Evolutionary conservation across 75 land plant genomes (phyloP).

Genomic region (Selaginella tamariscina): DNA sequence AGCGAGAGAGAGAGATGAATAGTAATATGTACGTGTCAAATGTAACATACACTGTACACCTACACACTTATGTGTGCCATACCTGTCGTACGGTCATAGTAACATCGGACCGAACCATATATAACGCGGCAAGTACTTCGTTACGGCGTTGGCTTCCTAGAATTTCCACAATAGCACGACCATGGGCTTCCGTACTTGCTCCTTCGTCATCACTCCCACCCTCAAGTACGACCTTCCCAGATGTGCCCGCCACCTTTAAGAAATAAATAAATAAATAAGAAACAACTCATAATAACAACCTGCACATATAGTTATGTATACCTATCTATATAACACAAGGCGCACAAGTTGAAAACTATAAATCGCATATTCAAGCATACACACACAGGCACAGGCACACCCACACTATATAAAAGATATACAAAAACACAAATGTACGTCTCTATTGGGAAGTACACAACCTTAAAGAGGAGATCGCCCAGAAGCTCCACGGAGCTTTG

Average conservation of each 20-base stretch:
- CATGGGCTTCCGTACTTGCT: conserved; percentile 98
- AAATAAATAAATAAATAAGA: neutral
- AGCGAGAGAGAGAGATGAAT: too few relatives aligned
- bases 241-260: conserved; percentile 92
- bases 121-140: conserved; percentile 96
- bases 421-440: neutral
- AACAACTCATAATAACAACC: neutral
- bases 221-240: conserved; percentile 92
- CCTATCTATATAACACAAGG: neutral
- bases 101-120: conserved; percentile 97
- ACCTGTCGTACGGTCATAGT: conserved; percentile 96
- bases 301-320: neutral
- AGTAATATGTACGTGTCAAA: too few relatives aligned
- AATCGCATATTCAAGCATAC: neutral
- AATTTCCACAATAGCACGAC: conserved; percentile 90
- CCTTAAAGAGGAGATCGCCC: conserved; percentile 97
- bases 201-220: conserved; percentile 99
- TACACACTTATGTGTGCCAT: neutral
- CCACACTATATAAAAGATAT: neutral
- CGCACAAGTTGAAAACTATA: neutral
- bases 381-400: too few relatives aligned
- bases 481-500: conserved; percentile 96
- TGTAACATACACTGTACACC: neutral
- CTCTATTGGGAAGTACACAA: conserved; percentile 11
- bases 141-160: conserved; percentile 84